Evolutionary conservation across 805 yeast species (phyloP).

Genomic region (Wickerhamomyces ciferrii): DNA sequence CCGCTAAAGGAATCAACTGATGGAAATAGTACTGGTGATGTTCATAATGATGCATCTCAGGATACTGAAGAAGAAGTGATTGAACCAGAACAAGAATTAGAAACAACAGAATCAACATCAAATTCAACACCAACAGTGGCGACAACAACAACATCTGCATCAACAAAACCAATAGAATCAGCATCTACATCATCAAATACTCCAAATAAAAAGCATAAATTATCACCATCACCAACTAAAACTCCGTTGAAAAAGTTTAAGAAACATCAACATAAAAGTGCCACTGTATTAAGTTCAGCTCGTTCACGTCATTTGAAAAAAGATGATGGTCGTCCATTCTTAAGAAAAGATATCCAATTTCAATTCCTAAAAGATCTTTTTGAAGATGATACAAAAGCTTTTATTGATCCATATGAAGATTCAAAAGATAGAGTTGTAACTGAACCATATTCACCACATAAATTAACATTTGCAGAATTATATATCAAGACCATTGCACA

Average conservation of each 20-base stretch:
- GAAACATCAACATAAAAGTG: conserved; percentile 10
- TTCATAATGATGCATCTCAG: neutral
- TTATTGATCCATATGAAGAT: conserved; percentile 55
- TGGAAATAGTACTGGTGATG: neutral
- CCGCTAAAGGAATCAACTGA: neutral
- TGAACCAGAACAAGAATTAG: neutral
- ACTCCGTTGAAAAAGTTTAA: conserved; percentile 5
- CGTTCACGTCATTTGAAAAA: conserved; percentile 68
- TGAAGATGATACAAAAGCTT: conserved; percentile 56
- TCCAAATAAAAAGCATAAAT: neutral
- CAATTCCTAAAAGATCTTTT: conserved; percentile 67
- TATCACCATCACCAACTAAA: neutral
- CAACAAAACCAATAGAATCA: neutral
- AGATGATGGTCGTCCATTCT: conserved; percentile 86
- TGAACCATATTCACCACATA: conserved; percentile 29
- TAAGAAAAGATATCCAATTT: conserved; percentile 84
- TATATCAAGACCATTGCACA: conserved; percentile 80
- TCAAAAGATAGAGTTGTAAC: conserved; percentile 29
- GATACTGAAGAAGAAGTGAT: neutral
- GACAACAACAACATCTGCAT: too few relatives aligned
- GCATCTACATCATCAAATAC: neutral
- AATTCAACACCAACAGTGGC: too few relatives aligned
- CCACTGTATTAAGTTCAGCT: conserved; percentile 19
- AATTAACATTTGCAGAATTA: conserved; percentile 75
- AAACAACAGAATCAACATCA: neutral